phyloP scores from a whole-genome alignment of 176 grass and related monocot genomes.

The Lolium perenne region DNA sequence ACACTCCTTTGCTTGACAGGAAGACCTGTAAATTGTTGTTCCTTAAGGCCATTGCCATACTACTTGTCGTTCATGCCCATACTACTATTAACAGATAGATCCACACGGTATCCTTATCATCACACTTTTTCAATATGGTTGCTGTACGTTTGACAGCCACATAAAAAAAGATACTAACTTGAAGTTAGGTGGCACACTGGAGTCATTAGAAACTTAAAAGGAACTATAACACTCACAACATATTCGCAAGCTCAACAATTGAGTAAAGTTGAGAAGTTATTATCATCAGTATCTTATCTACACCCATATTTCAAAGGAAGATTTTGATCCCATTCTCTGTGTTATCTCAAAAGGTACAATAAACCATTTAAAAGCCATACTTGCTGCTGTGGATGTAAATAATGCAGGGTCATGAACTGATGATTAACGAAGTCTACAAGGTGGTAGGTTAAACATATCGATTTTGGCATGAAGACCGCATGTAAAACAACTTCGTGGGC shows the following conservation, averaged over 20 bases:
- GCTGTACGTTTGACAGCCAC: not conserved
- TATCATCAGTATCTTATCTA: not conserved
- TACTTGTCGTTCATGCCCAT: not conserved
- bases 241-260: constrained; percentile 19
- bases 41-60: not conserved
- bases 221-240: constrained; percentile 10
- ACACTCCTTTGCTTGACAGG: constrained; percentile 2
- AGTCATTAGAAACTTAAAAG: not conserved
- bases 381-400: not conserved
- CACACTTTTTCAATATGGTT: not conserved
- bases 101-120: not conserved
- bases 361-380: constrained; percentile 21
- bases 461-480: not conserved
- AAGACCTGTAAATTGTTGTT: not conserved
- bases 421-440: constrained; percentile 18
- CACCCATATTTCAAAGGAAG: not conserved
- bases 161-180: not conserved
- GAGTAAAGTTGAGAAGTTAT: not conserved
- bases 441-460: not conserved
- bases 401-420: not conserved
- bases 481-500: constrained; percentile 10
- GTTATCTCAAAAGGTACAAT: not conserved
- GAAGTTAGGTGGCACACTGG: not conserved
- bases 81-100: not conserved
- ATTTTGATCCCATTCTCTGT: constrained; percentile 20